These are phyloP conservation scores for Vigna mungo DNA, from an alignment of 306 rosid genomes.

Conservation along the genomic window DNA sequence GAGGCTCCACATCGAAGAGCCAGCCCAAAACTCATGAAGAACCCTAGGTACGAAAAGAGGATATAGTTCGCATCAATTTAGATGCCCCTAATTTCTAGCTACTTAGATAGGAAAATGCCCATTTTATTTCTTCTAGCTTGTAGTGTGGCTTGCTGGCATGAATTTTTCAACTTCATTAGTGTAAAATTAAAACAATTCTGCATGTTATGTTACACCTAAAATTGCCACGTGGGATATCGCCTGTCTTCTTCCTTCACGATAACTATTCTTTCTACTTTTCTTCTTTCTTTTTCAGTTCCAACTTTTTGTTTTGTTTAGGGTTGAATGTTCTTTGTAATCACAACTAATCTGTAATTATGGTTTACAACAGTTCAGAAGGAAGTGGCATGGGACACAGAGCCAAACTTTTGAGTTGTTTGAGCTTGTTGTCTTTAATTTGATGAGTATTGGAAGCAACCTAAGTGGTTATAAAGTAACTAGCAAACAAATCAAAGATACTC, in stretches of 20 bases:
- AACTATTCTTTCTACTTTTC: not conserved
- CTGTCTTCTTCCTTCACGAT: not conserved
- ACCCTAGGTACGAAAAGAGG: slow-evolving; percentile 13
- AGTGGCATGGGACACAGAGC: slow-evolving; percentile 16
- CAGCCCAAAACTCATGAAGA: not conserved
- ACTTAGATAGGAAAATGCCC: slow-evolving; percentile 16
- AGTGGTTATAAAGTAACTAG: slow-evolving; percentile 1
- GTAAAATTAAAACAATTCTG: not conserved
- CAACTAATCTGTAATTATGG: not conserved
- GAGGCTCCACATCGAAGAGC: not conserved
- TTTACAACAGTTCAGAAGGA: slow-evolving; percentile 1
- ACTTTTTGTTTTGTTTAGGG: slow-evolving; percentile 11
- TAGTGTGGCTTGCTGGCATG: slow-evolving; percentile 1
- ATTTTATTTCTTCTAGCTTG: slow-evolving; percentile 41
- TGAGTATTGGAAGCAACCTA: slow-evolving; percentile 12
- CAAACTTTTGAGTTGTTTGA: slow-evolving; percentile 2
- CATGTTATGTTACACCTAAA: slow-evolving; percentile 27
- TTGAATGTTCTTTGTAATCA: slow-evolving; percentile 10
- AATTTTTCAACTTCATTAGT: not conserved
- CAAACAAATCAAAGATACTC: slow-evolving; percentile 21
- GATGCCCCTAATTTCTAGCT: slow-evolving; percentile 45
- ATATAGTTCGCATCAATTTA: slow-evolving; percentile 14
- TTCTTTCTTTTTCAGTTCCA: not conserved
- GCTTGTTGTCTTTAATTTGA: slow-evolving; percentile 8
- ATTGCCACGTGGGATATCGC: not conserved